Evolutionary conservation across 2,329 filamentous ascomycete genomes (phyloP), one percentile per base, ranked within the genome.

Genomic region (Apiospora marii): DNA sequence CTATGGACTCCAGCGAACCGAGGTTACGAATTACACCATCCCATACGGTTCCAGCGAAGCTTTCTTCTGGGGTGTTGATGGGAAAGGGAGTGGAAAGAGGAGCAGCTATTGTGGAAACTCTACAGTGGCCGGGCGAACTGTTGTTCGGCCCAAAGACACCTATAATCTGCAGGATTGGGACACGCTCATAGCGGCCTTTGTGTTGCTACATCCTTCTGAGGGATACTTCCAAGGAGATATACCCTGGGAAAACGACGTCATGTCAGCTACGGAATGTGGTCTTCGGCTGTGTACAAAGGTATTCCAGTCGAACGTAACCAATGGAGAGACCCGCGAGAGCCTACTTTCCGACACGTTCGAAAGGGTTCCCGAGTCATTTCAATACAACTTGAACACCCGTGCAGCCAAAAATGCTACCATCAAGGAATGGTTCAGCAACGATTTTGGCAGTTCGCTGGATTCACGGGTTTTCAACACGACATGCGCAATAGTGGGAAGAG

Each of bases 221-320:
- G 22, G 48, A 1, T 71, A 67, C 30, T n/a, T n/a, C 5, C 10
- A 13, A 1, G 22, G 30, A 1, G 46, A 49, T 8, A 41, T 73
- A 1, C 43, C 1, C 3, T 78, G 76, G 76, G 72, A 74, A 1
- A 71, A 77, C 16, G 73, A 75, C 1, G 27, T 71, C 14, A 72
- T 77, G 37, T 72, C 74, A 3, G 78, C 74, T 4, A 77, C 73
- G 30, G 78, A 79, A 64, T 78, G 78, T 44, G 76, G 76, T 13
- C 74, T 78, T 1, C 77, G 74, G 58, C 76, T 78, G 70, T 79
- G 76, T 34, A 19, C 44, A 34, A 76, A 77, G 16, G 73, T 73
- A 1, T 75, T 74, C 30, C 48, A 72, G 13, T 74, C 76, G 1
- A 34, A 19, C 3, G 73, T 77, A 6, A 61, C 53, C 8, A n/a